Percentiles rank a stretch among this genome's conserved stretches.
Evolutionary conservation across 1,284 basidiomycete species (phyloP).

Genomic region (Neolentinus lepideus): DNA sequence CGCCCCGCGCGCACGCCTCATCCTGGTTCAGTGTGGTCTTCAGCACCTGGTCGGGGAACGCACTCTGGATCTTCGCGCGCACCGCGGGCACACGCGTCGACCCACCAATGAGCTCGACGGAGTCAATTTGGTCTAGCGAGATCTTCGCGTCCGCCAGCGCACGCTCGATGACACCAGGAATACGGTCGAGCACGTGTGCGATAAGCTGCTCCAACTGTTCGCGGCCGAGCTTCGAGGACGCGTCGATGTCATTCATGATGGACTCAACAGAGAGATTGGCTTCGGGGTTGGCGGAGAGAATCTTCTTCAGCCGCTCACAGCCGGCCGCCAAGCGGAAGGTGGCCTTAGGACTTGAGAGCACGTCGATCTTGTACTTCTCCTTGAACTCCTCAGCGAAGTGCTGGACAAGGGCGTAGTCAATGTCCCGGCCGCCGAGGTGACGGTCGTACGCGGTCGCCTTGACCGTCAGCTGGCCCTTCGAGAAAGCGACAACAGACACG

Average conservation of each 20-base stretch:
- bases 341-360: conserved; percentile 84
- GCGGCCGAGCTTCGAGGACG: conserved; percentile 49
- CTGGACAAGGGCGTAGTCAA: conserved; percentile 82
- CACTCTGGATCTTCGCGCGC: conserved; percentile 55
- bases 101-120: conserved; percentile 65
- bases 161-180: conserved; percentile 45
- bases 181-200: conserved; percentile 43
- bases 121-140: conserved; percentile 51
- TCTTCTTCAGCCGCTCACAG: conserved; percentile 72
- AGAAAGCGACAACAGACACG: conserved; percentile 82
- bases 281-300: conserved; percentile 79
- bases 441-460: conserved; percentile 85
- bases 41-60: conserved; percentile 65
- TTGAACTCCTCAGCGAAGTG: conserved; percentile 91
- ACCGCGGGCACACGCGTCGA: conserved; percentile 65
- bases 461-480: conserved; percentile 84
- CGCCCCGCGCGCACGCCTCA: conserved; percentile 89
- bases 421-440: conserved; percentile 89
- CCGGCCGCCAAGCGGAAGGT: conserved; percentile 81
- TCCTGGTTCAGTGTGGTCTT: conserved; percentile 92
- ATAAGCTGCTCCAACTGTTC: conserved; percentile 57
- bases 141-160: conserved; percentile 55
- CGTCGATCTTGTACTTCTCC: conserved; percentile 92
- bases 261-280: conserved; percentile 87
- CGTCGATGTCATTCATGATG: conserved; percentile 86